Evolutionary conservation across 1,139 yeast species (phyloP), one percentile per base, ranked within the genome.

Genomic region (Blastobotrys buckinghamii): DNA sequence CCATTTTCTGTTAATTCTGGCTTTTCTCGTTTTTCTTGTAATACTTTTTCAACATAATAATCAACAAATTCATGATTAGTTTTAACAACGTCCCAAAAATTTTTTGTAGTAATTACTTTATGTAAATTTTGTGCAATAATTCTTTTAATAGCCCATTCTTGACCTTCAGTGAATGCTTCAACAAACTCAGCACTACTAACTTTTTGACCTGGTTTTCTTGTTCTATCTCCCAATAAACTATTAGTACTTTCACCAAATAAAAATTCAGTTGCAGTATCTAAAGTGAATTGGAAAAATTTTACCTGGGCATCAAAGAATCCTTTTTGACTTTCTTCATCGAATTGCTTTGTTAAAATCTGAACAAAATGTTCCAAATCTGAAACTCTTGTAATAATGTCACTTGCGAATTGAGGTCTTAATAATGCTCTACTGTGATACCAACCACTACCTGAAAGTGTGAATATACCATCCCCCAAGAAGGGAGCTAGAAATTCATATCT

Each of bases 351-450:
- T 26, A 70, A 63, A 40, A 76, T 12, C 4, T 27, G 19, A 7
- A 47, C 45, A 10, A 47, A 42, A 4, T 47, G 42, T 10, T 46
- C 41, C 38, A 41, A 45, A 6, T 75, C 53, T 49, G 79, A 27
- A 44, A 44, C 56, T 76, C 80, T 55, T 8, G 17, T 12, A 78
- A 68, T 29, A 70, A 53, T 49, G 56, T 77, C 81, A 51, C 79
- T 68, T 20, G 77, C 70, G 62, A 79, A 79, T 61, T 77, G 82
- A 1, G 84, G 83, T 51, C 82, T 69, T 56, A 79, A 71, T 76
- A 79, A 67, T 1, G 79, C 74, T 45, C 84, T 66, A 19, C 81
- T 73, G 58, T 77, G 79, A 56, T 76, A 75, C 84, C 84, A 78
- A 4, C 76, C 79, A 36, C 66, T 71, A 10, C 78, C 79, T 50